Conservation (phyloP, 2,329 filamentous ascomycete species). For the Grosmannia huntii region DNA sequence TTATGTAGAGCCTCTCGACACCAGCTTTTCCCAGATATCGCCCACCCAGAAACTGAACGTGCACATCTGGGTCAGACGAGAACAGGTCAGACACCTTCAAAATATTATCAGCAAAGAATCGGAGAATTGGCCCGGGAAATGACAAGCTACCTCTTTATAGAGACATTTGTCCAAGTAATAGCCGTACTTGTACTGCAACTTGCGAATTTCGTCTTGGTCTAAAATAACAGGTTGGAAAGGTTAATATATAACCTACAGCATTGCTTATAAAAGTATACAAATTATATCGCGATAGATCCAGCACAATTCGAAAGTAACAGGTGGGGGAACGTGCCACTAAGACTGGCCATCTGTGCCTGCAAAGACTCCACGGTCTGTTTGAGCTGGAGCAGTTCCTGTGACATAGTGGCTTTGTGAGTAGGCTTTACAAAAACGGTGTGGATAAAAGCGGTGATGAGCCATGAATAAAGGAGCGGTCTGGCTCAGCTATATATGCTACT, state of each 20-base stretch:
- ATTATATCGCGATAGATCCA: no score
- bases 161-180: slow-evolving; percentile 48
- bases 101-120: no score
- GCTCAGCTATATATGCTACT: no score
- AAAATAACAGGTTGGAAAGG: neutral
- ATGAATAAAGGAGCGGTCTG: no score
- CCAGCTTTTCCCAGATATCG: slow-evolving; percentile 38
- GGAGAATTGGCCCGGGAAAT: neutral
- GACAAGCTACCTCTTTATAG: slow-evolving; percentile 33
- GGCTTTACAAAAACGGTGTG: no score
- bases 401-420: slow-evolving; percentile 3
- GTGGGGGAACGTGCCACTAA: slow-evolving; percentile 7
- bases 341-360: slow-evolving; percentile 9
- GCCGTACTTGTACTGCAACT: slow-evolving; percentile 44
- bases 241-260: no score
- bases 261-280: no score
- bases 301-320: neutral
- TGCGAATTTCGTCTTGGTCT: slow-evolving; percentile 42
- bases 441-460: no score
- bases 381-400: slow-evolving; percentile 11
- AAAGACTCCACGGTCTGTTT: slow-evolving; percentile 12
- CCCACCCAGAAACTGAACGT: slow-evolving; percentile 42
- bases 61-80: slow-evolving; percentile 37
- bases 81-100: slow-evolving; percentile 33
- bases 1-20: slow-evolving; percentile 37